Conservation (phyloP, 192 early-diverging fungal genomes). For the Gamsiella multidivaricata region DNA sequence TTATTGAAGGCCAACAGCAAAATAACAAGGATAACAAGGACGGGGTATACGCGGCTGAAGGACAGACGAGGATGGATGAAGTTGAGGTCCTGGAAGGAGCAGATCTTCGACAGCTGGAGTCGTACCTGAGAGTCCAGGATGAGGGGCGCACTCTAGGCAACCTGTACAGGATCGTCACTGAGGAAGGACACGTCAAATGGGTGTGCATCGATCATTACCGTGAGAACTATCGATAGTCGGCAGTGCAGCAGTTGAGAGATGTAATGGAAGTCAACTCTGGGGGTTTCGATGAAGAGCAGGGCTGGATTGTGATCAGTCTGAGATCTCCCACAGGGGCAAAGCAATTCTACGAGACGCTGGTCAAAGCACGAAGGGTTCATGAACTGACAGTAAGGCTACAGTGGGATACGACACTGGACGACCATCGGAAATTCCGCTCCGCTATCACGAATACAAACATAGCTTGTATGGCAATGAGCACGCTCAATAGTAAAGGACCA, state of each 20-base stretch:
- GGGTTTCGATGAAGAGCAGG: not conserved
- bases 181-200: constrained; percentile 7
- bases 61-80: not conserved
- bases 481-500: not conserved
- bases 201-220: constrained; percentile 18
- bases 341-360: constrained; percentile 8
- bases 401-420: constrained; percentile 4
- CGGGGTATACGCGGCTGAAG: not conserved
- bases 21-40: too few species aligned
- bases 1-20: not conserved
- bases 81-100: not conserved
- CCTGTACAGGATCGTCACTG: not conserved
- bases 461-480: not conserved
- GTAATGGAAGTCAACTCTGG: not conserved
- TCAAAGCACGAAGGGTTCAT: not conserved
- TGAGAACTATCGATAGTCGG: not conserved
- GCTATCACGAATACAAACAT: not conserved
- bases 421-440: not conserved
- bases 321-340: not conserved
- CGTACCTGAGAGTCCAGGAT: constrained; percentile 2
- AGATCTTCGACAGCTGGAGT: not conserved
- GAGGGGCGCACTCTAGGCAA: not conserved
- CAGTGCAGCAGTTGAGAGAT: not conserved
- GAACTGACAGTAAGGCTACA: not conserved
- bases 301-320: constrained; percentile 1